A percentile compares a stretch with the other conserved stretches of the same genome.
These are phyloP conservation scores for Ceratocystis smalleyi DNA, from an alignment of 2,329 filamentous ascomycete genomes.

Conservation along the genomic window DNA sequence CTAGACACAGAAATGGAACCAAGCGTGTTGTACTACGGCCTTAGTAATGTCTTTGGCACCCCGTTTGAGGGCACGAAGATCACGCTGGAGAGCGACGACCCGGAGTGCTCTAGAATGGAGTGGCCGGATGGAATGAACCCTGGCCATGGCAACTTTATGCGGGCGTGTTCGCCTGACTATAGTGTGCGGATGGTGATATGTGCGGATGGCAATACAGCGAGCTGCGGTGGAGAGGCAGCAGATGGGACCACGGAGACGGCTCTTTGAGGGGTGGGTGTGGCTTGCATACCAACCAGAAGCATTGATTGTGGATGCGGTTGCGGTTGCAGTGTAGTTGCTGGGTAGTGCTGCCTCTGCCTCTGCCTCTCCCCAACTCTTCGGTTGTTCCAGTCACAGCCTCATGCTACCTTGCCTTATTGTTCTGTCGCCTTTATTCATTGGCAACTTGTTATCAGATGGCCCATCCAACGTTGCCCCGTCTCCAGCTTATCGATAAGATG, in stretches of 20 bases:
- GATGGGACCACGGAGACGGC: neutral
- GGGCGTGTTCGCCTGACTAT: slow-evolving; percentile 8
- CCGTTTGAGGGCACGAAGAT: slow-evolving; percentile 25
- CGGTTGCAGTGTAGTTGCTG: no score
- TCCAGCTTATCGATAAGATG: slow-evolving; percentile 11
- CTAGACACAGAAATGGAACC: slow-evolving; percentile 21
- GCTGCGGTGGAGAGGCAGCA: neutral
- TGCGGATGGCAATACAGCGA: neutral
- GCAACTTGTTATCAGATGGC: slow-evolving; percentile 10
- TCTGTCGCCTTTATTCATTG: neutral
- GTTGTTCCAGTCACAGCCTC: neutral
- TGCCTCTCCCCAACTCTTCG: neutral
- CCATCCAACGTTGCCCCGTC: no score
- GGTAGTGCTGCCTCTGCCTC: neutral
- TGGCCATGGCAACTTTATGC: slow-evolving; percentile 25
- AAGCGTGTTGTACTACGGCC: slow-evolving; percentile 26
- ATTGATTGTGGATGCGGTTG: no score
- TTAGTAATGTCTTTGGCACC: slow-evolving; percentile 29
- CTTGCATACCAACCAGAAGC: no score
- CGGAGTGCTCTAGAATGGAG: slow-evolving; percentile 24
- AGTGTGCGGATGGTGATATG: slow-evolving; percentile 7
- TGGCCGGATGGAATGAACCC: slow-evolving; percentile 26
- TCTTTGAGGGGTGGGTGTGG: neutral
- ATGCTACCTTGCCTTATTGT: neutral
- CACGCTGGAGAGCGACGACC: slow-evolving; percentile 21